Percentiles rank a stretch among this genome's conserved stretches.
Conservation (phyloP, 75 land plant species). For the Azolla pinnata region DNA sequence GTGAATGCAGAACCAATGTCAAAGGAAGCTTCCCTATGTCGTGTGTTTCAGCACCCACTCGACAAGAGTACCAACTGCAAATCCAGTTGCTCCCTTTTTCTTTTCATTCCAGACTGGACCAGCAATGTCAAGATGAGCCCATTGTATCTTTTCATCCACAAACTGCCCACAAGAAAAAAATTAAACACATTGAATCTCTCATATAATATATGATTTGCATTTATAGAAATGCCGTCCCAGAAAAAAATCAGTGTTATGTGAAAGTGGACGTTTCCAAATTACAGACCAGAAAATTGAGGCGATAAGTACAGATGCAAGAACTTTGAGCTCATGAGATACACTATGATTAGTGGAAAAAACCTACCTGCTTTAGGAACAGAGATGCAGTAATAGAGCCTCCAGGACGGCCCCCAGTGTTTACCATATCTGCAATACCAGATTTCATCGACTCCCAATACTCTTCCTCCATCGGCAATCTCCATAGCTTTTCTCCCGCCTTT, state of each 20-base stretch:
- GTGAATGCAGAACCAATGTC: too few relatives aligned
- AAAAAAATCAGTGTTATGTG: too few relatives aligned
- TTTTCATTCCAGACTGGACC: constrained; percentile 92
- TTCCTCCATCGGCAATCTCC: constrained; percentile 96
- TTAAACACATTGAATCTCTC: too few relatives aligned
- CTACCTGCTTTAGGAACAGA: constrained; percentile 91
- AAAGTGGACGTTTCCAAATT: too few relatives aligned
- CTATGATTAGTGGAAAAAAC: too few relatives aligned
- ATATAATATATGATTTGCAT: too few relatives aligned
- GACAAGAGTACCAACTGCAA: constrained; percentile 78
- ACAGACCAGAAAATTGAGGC: too few relatives aligned
- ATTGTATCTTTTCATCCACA: constrained; percentile 91
- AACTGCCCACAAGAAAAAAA: constrained; percentile 36
- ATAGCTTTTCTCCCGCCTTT: constrained; percentile 71
- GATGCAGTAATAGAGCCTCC: constrained; percentile 97
- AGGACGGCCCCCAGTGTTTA: constrained; percentile 84
- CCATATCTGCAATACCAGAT: constrained; percentile 97
- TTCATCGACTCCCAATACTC: constrained; percentile 96
- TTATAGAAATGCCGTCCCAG: too few relatives aligned
- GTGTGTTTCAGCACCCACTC: constrained; percentile 91
- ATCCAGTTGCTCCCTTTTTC: constrained; percentile 74
- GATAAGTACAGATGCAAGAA: too few relatives aligned
- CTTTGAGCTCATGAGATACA: too few relatives aligned
- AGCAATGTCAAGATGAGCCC: constrained; percentile 96
- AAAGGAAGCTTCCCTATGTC: too few relatives aligned